Conservation (phyloP, 805 yeast genomes). For the Hanseniaspora osmophila region DNA sequence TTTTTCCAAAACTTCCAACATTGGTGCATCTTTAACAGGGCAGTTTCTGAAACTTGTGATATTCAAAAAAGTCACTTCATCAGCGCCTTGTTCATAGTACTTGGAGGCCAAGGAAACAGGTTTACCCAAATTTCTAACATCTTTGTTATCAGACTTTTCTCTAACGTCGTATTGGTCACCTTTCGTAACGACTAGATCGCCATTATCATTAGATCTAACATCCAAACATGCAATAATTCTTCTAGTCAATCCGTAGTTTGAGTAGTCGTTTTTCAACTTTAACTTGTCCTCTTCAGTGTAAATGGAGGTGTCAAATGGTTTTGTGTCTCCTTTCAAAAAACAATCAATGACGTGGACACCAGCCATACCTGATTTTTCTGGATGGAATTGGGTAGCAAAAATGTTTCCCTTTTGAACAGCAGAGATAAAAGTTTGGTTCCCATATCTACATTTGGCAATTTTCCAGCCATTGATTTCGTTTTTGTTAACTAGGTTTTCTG, state of each 20-base stretch:
- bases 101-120: slow-evolving; percentile 89
- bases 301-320: slow-evolving; percentile 18
- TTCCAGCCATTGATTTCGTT: slow-evolving; percentile 44
- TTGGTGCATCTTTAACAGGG: slow-evolving; percentile 85
- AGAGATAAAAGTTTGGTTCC: slow-evolving; percentile 68
- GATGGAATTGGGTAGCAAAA: slow-evolving; percentile 96
- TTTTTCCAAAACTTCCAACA: slow-evolving; percentile 72
- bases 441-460: slow-evolving; percentile 59
- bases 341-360: slow-evolving; percentile 67
- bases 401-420: slow-evolving; percentile 65
- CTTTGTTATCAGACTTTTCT: slow-evolving; percentile 42
- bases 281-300: slow-evolving; percentile 14
- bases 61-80: slow-evolving; percentile 86
- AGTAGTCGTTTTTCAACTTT: slow-evolving; percentile 21
- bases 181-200: slow-evolving; percentile 93
- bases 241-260: slow-evolving; percentile 59
- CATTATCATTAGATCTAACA: slow-evolving; percentile 87
- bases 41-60: slow-evolving; percentile 93
- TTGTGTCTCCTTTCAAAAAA: slow-evolving; percentile 32
- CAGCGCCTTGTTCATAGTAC: slow-evolving; percentile 91
- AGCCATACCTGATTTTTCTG: slow-evolving; percentile 92
- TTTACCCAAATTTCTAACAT: slow-evolving; percentile 87
- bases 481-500: slow-evolving; percentile 23
- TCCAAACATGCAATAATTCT: slow-evolving; percentile 93
- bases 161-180: slow-evolving; percentile 98